Evolutionary conservation across 495 filamentous ascomycete genomes (phyloP).

Genomic region (Penicillium manginii): DNA sequence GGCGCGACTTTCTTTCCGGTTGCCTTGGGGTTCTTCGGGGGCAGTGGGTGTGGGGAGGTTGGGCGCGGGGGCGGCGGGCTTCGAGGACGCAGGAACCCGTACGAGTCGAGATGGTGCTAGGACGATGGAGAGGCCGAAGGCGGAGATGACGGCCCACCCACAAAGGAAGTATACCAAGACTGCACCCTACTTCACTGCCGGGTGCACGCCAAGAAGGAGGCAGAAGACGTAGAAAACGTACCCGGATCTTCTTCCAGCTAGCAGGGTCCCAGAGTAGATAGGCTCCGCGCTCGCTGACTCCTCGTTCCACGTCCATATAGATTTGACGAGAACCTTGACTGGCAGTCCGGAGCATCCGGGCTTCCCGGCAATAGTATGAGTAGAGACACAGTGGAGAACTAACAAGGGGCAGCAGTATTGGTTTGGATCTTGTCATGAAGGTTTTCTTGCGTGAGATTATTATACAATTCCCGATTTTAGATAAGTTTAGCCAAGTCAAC

Average conservation of each 20-base stretch:
- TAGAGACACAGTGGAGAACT: too few relatives aligned
- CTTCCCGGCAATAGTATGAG: too few relatives aligned
- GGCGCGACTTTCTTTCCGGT: constrained; percentile 28
- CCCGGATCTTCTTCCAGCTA: constrained; percentile 80
- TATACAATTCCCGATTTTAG: too few relatives aligned
- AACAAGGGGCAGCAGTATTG: too few relatives aligned
- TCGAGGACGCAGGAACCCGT: constrained; percentile 21
- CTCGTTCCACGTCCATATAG: constrained; percentile 58
- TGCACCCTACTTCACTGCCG: constrained; percentile 67
- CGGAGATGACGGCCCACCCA: constrained; percentile 62
- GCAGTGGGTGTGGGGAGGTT: constrained; percentile 6
- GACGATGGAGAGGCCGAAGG: constrained; percentile 48
- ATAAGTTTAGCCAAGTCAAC: too few relatives aligned
- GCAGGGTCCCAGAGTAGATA: constrained; percentile 89
- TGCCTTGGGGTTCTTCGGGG: constrained; percentile 27
- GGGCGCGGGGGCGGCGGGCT: constrained; percentile 15
- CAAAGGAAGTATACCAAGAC: constrained; percentile 64
- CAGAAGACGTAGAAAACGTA: constrained; percentile 97
- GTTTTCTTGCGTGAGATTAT: too few relatives aligned
- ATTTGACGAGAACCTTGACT: too few relatives aligned
- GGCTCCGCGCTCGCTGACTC: constrained; percentile 77
- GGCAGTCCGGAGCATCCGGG: too few relatives aligned
- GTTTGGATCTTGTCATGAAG: too few relatives aligned
- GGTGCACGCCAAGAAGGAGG: constrained; percentile 69
- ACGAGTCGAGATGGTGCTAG: constrained; percentile 29